Evolutionary conservation across 2,329 filamentous ascomycete species (phyloP), one percentile per base, ranked within the genome.

Genomic region (Ophiobolus disseminans): DNA sequence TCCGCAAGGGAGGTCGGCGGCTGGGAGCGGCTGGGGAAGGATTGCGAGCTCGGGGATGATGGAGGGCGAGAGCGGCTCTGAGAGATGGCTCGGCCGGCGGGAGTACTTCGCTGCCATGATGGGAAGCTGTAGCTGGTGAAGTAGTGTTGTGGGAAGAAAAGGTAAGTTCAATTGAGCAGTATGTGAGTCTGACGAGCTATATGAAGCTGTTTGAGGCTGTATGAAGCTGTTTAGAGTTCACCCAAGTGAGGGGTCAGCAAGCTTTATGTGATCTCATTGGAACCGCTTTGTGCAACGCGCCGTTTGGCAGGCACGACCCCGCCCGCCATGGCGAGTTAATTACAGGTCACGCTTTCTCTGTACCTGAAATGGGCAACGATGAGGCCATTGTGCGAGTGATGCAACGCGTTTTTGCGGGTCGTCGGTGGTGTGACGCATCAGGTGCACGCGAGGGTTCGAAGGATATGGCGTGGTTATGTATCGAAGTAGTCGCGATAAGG

Each of bases 201-300:
- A 40, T 35, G 32, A 40, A 56, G 56, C 56, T 52, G 32, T 62
- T 55, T 42, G 55, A 62, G 56, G 56, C n/a, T 52, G 36, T 47
- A 40, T 35, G 32, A 40, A 56, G 56, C 56, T 52, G 32, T 62
- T 55, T 42, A 54, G 63, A 57, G 56, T 40, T 59, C 57, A 55
- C 60, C 44, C 57, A 57, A 37, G 60, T 69, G 67, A 69, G 68
- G 66, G 67, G 66, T 69, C 49, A 57, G 40, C 50, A 53, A 55
- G 57, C 57, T 65, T 70, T 70, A 70, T 65, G 62, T 70, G 66
- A 68, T 58, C 59, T 68, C 67, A 69, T 69, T 63, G 52, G 41
- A 58, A 53, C 53, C 53, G 40, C 45, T 39, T 38, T 34, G 55
- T 53, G 49, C 45, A 51, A 58, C 53, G 34, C 48, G 21, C 48